phyloP scores from a whole-genome alignment of 2,329 filamentous ascomycete genomes.

The Dactylonectria macrodidyma region DNA sequence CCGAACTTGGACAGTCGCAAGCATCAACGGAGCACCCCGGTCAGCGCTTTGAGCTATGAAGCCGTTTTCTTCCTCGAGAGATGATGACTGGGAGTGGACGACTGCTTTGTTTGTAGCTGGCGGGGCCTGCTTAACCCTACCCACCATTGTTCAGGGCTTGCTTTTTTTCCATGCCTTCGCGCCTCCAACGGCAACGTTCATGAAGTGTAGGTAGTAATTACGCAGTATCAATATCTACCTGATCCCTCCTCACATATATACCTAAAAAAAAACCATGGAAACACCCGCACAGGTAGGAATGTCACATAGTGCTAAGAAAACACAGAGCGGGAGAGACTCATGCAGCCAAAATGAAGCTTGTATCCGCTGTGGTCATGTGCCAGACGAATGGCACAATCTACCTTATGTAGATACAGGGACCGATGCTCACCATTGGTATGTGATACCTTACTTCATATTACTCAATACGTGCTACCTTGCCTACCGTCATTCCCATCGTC shows the following conservation, averaged over 20 bases:
- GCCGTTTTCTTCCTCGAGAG: neutral
- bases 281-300: neutral
- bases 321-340: neutral
- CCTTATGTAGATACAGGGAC: neutral
- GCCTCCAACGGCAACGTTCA: neutral
- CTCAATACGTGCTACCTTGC: too few species aligned
- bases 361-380: neutral
- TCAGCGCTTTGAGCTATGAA: neutral
- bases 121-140: too few species aligned
- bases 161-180: too few species aligned
- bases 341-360: neutral
- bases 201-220: neutral
- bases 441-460: too few species aligned
- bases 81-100: too few species aligned
- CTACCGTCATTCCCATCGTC: too few species aligned
- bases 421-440: neutral
- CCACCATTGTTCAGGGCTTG: too few species aligned
- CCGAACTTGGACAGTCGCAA: constrained; percentile 16
- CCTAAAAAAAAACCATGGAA: neutral
- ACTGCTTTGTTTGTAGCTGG: too few species aligned
- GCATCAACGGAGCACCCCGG: neutral
- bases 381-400: neutral
- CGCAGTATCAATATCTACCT: too few species aligned
- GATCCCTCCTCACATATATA: too few species aligned
- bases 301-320: neutral